Conservation (phyloP, 2,329 filamentous ascomycete genomes). For the Aureobasidium sp. region DNA sequence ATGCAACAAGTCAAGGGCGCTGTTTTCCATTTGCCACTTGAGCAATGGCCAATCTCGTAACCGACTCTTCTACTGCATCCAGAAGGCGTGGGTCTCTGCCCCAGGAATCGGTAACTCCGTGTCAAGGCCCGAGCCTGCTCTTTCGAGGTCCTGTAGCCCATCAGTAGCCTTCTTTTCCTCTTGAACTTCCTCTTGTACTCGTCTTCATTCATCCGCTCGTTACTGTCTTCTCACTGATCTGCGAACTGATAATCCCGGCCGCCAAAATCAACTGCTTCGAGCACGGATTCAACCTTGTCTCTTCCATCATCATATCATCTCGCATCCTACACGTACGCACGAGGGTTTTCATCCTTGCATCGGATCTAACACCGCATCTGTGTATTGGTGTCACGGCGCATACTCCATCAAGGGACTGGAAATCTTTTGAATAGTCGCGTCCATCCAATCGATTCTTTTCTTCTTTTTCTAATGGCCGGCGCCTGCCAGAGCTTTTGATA, state of each 20-base stretch:
- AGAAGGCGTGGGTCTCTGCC: conserved; percentile 8
- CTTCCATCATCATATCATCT: conserved; percentile 1
- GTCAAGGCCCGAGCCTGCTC: conserved; percentile 10
- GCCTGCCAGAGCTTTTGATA: conserved; percentile 1
- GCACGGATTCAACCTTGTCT: background rate
- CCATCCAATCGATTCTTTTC: background rate
- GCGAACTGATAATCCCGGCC: background rate
- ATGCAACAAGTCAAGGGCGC: conserved; percentile 5
- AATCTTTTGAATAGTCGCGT: background rate
- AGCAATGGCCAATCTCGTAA: conserved; percentile 9
- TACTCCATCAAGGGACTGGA: background rate
- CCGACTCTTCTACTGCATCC: conserved; percentile 12
- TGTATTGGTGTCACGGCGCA: conserved; percentile 5
- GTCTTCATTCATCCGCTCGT: conserved; percentile 5
- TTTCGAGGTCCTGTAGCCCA: conserved; percentile 2
- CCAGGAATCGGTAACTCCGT: conserved; percentile 11
- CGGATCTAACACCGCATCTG: background rate
- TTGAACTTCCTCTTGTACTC: conserved; percentile 5
- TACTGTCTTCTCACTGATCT: background rate
- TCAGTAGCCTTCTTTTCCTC: conserved; percentile 4
- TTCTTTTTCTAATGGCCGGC: background rate
- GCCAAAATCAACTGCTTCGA: background rate
- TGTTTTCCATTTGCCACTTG: conserved; percentile 5
- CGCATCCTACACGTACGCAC: background rate
- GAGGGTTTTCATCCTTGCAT: background rate